Conservation (phyloP, 768 basidiomycete genomes). For the Podaxis pistillaris region DNA sequence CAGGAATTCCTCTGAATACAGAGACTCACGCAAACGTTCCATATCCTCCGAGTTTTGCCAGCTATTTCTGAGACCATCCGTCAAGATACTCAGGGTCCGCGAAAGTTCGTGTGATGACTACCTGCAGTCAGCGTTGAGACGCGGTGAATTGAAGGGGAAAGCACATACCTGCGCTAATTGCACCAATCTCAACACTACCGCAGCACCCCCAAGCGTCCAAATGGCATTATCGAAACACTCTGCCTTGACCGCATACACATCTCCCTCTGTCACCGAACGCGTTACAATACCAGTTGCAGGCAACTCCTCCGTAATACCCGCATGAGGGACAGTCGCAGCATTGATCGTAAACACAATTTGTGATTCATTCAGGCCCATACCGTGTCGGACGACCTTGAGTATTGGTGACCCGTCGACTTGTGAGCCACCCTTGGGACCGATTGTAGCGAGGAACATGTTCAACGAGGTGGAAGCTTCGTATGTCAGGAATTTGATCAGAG, state of each 20-base stretch:
- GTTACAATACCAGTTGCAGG: neutral
- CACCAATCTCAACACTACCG: slow-evolving; percentile 68
- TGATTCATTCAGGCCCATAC: slow-evolving; percentile 34
- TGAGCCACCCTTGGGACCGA: slow-evolving; percentile 31
- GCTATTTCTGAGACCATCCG: slow-evolving; percentile 75
- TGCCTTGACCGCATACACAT: slow-evolving; percentile 60
- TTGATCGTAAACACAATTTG: slow-evolving; percentile 23
- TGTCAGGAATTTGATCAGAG: slow-evolving; percentile 72
- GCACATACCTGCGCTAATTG: slow-evolving; percentile 67
- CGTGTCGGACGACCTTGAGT: slow-evolving; percentile 50
- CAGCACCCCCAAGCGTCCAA: slow-evolving; percentile 83
- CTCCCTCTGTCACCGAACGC: slow-evolving; percentile 37
- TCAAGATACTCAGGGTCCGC: slow-evolving; percentile 65
- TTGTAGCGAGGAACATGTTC: slow-evolving; percentile 67
- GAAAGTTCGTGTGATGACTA: slow-evolving; percentile 80
- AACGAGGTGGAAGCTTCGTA: slow-evolving; percentile 84
- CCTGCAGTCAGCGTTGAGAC: neutral
- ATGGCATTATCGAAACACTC: slow-evolving; percentile 70
- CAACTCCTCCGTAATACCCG: neutral
- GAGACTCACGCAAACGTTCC: slow-evolving; percentile 74
- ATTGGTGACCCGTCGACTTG: slow-evolving; percentile 27
- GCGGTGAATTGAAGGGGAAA: neutral
- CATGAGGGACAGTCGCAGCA: slow-evolving; percentile 18
- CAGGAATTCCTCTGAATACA: neutral
- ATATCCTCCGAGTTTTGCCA: slow-evolving; percentile 97